Percentiles rank a stretch among this genome's conserved stretches.
These are phyloP conservation scores for Knufia petricola DNA, from an alignment of 2,329 filamentous ascomycete genomes.

Conservation along the genomic window DNA sequence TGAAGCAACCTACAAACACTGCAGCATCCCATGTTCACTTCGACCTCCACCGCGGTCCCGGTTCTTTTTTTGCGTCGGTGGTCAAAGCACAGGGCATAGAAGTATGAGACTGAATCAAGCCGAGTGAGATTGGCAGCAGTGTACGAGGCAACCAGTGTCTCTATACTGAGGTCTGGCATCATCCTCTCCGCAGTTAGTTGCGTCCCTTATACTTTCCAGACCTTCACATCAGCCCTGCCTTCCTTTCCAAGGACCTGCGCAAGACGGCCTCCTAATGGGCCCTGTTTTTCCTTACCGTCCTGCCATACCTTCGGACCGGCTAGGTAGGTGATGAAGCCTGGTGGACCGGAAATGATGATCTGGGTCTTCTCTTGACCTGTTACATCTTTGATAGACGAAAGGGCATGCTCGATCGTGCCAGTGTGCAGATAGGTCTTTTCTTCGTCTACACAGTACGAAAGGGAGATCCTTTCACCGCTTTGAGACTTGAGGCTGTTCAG, in stretches of 20 bases:
- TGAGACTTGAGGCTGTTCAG: conserved; percentile 52
- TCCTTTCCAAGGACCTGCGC: conserved; percentile 15
- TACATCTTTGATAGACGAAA: conserved; percentile 13
- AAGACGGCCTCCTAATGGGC: conserved; percentile 16
- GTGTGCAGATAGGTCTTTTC: conserved; percentile 59
- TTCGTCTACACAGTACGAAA: conserved; percentile 75
- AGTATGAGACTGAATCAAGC: too few relatives aligned
- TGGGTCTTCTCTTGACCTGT: conserved; percentile 45
- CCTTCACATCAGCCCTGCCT: conserved; percentile 16
- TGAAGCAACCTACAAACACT: too few relatives aligned
- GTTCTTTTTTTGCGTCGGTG: too few relatives aligned
- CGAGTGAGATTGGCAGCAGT: too few relatives aligned
- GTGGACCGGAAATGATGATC: conserved; percentile 79
- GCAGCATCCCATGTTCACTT: too few relatives aligned
- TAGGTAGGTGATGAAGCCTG: conserved; percentile 75
- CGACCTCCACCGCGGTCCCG: too few relatives aligned
- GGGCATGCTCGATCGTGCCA: conserved; percentile 35
- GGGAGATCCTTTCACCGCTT: conserved; percentile 48
- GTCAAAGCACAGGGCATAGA: too few relatives aligned
- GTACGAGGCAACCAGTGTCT: too few relatives aligned
- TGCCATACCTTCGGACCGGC: conserved; percentile 58
- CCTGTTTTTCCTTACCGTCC: conserved; percentile 20
- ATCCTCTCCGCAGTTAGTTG: too few relatives aligned
- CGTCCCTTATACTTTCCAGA: conserved; percentile 18
- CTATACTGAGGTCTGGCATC: too few relatives aligned